Conservation (phyloP, 73 alveolate species). For the Symbiodinium pilosum region DNA sequence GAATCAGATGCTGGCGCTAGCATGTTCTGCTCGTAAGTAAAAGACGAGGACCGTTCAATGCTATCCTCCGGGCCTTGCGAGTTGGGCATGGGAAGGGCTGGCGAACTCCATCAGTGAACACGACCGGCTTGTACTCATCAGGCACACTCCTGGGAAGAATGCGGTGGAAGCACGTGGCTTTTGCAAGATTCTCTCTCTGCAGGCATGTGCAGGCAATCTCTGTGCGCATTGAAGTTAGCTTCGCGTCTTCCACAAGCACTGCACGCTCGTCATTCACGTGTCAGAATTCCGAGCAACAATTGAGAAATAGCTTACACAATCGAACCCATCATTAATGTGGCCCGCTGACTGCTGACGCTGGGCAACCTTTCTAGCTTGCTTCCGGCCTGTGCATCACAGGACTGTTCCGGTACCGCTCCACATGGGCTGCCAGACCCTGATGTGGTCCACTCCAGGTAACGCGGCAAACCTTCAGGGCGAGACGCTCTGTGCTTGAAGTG, state of each 20-base stretch:
- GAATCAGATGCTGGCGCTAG: background rate
- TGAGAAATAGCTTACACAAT: no score
- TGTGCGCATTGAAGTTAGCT: no score
- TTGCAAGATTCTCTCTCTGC: no score
- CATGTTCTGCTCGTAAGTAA: background rate
- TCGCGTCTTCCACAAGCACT: no score
- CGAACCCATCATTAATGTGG: no score
- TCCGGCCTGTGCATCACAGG: constrained; percentile 29
- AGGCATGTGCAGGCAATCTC: no score
- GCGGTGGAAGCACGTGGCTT: no score
- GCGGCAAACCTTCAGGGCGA: background rate
- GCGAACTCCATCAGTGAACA: background rate
- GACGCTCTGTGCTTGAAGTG: no score
- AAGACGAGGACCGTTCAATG: background rate
- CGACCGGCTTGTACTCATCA: constrained; percentile 23
- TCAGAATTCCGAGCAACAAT: no score
- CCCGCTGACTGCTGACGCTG: no score
- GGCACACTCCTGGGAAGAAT: constrained; percentile 27
- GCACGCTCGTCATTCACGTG: no score
- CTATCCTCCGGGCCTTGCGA: background rate
- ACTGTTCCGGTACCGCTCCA: constrained; percentile 40
- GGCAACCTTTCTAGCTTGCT: background rate
- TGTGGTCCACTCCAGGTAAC: constrained; percentile 18
- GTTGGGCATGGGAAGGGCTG: constrained; percentile 27
- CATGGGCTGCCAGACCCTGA: background rate